Evolutionary conservation across 768 basidiomycete species (phyloP).

Genomic region (Lactarius tabidus): DNA sequence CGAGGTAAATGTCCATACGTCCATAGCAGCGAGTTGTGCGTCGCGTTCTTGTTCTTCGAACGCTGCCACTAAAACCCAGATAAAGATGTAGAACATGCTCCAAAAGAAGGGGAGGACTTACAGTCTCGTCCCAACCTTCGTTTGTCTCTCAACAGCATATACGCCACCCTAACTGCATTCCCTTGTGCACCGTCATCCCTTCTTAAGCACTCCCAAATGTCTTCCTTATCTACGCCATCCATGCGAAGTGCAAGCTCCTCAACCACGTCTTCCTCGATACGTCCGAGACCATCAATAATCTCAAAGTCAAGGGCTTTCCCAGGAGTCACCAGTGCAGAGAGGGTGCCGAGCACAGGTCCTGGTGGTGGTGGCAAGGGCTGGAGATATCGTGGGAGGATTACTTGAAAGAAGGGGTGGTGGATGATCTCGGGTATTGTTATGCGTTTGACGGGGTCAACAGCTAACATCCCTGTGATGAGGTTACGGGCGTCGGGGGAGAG

Average conservation of each 20-base stretch:
- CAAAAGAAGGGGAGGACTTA: constrained; percentile 41
- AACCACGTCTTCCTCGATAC: constrained; percentile 89
- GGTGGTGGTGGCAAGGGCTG: constrained; percentile 73
- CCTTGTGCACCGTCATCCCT: constrained; percentile 81
- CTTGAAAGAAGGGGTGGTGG: constrained; percentile 85
- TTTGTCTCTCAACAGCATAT: constrained; percentile 90
- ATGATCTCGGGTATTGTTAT: constrained; percentile 92
- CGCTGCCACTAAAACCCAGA: constrained; percentile 52
- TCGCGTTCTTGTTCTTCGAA: constrained; percentile 86
- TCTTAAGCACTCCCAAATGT: constrained; percentile 82
- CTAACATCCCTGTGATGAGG: constrained; percentile 86
- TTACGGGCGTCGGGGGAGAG: constrained; percentile 72
- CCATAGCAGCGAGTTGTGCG: constrained; percentile 72
- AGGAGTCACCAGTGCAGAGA: constrained; percentile 67
- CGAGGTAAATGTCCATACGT: constrained; percentile 48
- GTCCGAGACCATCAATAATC: constrained; percentile 86
- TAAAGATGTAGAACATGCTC: constrained; percentile 21
- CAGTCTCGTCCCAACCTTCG: constrained; percentile 76
- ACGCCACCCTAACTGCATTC: constrained; percentile 95
- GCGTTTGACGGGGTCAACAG: constrained; percentile 90
- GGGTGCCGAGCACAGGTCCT: constrained; percentile 70
- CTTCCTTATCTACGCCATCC: constrained; percentile 70
- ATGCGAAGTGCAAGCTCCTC: constrained; percentile 74
- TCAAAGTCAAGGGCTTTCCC: constrained; percentile 68
- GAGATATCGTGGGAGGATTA: constrained; percentile 83